Evolutionary conservation across 768 basidiomycete genomes (phyloP).

Genomic region (Termitomyces sp.): DNA sequence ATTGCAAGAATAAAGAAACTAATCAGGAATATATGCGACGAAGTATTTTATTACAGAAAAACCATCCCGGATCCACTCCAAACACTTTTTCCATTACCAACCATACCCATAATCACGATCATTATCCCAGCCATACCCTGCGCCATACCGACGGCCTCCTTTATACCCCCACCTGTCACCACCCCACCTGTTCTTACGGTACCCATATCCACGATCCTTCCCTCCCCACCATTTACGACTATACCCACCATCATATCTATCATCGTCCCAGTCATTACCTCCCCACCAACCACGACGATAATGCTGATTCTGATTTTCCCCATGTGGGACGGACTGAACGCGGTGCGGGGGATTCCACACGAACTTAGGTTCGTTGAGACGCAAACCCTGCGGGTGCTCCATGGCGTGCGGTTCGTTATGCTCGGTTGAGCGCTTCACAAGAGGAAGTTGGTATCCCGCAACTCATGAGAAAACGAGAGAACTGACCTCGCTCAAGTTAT

Average conservation of each 20-base stretch:
- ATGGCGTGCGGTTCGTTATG: background rate
- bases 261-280: too few species aligned
- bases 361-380: too few species aligned
- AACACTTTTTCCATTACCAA: too few species aligned
- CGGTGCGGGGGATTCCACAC: background rate
- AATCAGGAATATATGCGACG: too few species aligned
- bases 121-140: background rate
- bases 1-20: too few species aligned
- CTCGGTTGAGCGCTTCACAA: background rate
- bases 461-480: rapidly evolving
- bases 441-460: background rate
- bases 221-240: background rate
- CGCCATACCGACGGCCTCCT: background rate
- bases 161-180: too few species aligned
- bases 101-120: background rate
- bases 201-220: too few species aligned
- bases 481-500: background rate
- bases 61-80: too few species aligned
- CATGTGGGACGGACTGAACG: background rate
- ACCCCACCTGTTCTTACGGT: too few species aligned
- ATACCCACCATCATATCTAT: background rate
- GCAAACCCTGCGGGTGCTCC: background rate
- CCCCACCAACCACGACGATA: too few species aligned
- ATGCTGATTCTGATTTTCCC: background rate
- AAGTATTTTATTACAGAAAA: too few species aligned